phyloP scores from a whole-genome alignment of 306 rosid genomes.

The Lotus japonicus region DNA sequence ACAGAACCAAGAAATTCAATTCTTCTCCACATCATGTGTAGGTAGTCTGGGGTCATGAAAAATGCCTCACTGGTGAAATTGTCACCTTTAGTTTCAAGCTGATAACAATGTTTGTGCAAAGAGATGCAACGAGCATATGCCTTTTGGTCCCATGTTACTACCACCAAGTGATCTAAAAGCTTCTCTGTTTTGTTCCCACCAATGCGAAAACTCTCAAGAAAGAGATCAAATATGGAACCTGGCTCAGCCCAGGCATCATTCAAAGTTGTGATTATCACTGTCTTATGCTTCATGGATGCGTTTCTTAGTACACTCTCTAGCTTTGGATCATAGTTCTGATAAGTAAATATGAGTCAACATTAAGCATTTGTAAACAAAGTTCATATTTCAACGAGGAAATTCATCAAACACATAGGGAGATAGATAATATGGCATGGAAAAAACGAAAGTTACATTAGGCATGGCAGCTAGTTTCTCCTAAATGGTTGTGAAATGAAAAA shows the following conservation, averaged over 20 bases:
- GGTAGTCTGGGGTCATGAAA: slow-evolving; percentile 58
- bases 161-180: slow-evolving; percentile 57
- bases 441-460: background rate
- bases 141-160: slow-evolving; percentile 61
- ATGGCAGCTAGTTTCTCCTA: background rate
- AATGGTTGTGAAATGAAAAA: background rate
- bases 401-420: background rate
- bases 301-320: slow-evolving; percentile 34
- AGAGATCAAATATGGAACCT: slow-evolving; percentile 64
- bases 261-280: slow-evolving; percentile 65
- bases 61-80: slow-evolving; percentile 58
- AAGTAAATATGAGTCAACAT: background rate
- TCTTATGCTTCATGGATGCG: slow-evolving; percentile 55
- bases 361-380: background rate
- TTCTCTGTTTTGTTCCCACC: slow-evolving; percentile 63
- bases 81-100: slow-evolving; percentile 38
- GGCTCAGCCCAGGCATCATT: slow-evolving; percentile 92
- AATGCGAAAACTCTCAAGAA: slow-evolving; percentile 56
- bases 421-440: background rate
- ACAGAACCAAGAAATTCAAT: slow-evolving; percentile 51
- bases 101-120: slow-evolving; percentile 58
- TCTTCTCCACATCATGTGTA: slow-evolving; percentile 87
- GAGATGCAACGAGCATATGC: slow-evolving; percentile 60
- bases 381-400: background rate
- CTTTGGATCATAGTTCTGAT: slow-evolving; percentile 20